Evolutionary conservation across 148 eudicot genomes (phyloP).

Genomic region (Drosera capensis): DNA sequence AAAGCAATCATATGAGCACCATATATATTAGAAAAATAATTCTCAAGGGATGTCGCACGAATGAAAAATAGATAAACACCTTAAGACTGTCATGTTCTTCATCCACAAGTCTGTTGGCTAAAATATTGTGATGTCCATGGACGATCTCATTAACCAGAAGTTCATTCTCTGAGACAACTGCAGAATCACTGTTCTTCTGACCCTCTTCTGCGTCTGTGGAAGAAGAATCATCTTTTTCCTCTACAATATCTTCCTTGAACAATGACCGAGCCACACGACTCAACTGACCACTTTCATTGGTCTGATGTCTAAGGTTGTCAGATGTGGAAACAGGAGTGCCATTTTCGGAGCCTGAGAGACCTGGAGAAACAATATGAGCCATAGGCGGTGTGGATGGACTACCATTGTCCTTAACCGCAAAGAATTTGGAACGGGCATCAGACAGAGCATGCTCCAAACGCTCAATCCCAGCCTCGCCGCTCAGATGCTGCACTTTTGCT

Average conservation of each 20-base stretch:
- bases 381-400: constrained; percentile 44
- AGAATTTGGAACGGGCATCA: constrained; percentile 47
- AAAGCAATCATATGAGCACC: no score
- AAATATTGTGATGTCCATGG: constrained; percentile 45
- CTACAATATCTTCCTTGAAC: constrained; percentile 32
- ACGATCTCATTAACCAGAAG: constrained; percentile 65
- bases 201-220: constrained; percentile 6
- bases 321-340: constrained; percentile 18
- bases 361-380: constrained; percentile 41
- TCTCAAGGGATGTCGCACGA: not conserved
- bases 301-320: constrained; percentile 13
- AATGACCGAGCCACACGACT: constrained; percentile 55
- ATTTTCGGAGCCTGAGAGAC: constrained; percentile 23
- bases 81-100: constrained; percentile 26
- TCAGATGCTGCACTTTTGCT: constrained; percentile 63
- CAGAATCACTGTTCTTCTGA: constrained; percentile 4
- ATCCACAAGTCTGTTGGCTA: constrained; percentile 29
- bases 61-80: constrained; percentile 26
- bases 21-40: no score
- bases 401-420: constrained; percentile 46
- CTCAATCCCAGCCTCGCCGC: constrained; percentile 79
- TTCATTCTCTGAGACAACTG: constrained; percentile 44
- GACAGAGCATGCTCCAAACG: constrained; percentile 78
- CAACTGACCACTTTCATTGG: constrained; percentile 13
- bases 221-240: constrained; percentile 22